phyloP scores from a whole-genome alignment of 1,139 yeast species.

The Blastobotrys elegans region DNA sequence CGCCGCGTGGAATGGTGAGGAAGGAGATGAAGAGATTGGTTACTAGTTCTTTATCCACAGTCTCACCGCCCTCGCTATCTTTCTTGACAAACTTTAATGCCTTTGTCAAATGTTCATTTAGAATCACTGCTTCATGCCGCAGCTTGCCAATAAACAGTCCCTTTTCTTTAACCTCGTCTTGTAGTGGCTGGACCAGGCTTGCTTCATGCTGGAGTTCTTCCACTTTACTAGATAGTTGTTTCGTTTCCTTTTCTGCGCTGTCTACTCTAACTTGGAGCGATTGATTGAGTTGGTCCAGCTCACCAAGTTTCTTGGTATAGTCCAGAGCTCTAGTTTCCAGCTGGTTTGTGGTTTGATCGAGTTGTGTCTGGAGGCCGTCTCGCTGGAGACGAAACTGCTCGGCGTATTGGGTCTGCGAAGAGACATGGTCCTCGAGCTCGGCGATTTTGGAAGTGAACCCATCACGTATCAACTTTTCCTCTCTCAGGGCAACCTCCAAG shows the following conservation, averaged over 20 bases:
- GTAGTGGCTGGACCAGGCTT: conserved; percentile 20
- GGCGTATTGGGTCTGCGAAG: conserved; percentile 27
- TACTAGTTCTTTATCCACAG: conserved; percentile 81
- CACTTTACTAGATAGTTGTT: conserved; percentile 24
- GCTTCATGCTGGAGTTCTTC: conserved; percentile 9
- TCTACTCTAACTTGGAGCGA: conserved; percentile 26
- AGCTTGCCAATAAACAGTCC: conserved; percentile 80
- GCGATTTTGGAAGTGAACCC: conserved; percentile 37
- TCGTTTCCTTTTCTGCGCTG: conserved; percentile 25
- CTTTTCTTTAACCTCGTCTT: conserved; percentile 53
- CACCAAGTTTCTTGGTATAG: conserved; percentile 17
- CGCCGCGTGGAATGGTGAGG: conserved; percentile 85
- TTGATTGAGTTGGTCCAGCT: conserved; percentile 33
- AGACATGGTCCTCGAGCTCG: conserved; percentile 43
- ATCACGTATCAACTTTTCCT: conserved; percentile 30
- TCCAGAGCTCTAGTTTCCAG: conserved; percentile 21
- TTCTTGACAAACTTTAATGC: conserved; percentile 79
- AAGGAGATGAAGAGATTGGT: conserved; percentile 83
- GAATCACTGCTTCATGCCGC: conserved; percentile 90
- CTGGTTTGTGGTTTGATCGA: conserved; percentile 21
- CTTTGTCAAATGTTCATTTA: conserved; percentile 90
- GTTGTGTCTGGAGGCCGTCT: conserved; percentile 18
- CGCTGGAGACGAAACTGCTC: conserved; percentile 26
- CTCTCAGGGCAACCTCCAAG: conserved; percentile 33
- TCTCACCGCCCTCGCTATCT: conserved; percentile 63